Base-by-base conservation (phyloP, 1,284 basidiomycete species). In the Limonomyces culmigenus region DNA sequence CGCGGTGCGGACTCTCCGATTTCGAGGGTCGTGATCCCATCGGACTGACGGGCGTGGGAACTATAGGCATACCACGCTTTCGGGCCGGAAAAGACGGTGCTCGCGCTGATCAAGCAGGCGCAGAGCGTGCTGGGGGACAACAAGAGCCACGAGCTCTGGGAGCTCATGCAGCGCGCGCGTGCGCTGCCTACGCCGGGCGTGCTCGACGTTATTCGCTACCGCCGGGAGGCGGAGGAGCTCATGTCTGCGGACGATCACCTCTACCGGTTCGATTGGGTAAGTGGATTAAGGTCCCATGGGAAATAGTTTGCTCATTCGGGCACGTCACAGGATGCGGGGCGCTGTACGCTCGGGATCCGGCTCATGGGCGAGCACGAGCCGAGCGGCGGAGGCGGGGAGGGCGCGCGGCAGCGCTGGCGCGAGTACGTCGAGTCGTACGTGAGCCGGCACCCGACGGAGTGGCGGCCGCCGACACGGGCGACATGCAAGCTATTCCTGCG, bases 51-150 rank as follows among this genome's bases (percentile, higher is more conserved):
- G n/a, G n/a, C n/a, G n/a, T n/a, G n/a, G n/a, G n/a, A n/a, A n/a
- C n/a, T n/a, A n/a, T n/a, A n/a, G n/a, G n/a, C n/a, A n/a, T n/a
- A n/a, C n/a, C n/a, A n/a, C n/a, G n/a, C n/a, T n/a, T n/a, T n/a
- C n/a, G n/a, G n/a, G n/a, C n/a, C n/a, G n/a, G 92, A 97, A 63
- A 87, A 91, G 56, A 62, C 93, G 34, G 78, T 95, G 42, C 76
- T 72, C 15, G 81, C 76, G 37, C 74, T 89, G 45, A 74, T 88
- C 56, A 95, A 87, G 60, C 91, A 85, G 70, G 88, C 77, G 19
- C 91, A 96, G 56, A 81, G 78, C 5, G 74, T 92, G 41, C 59
- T 88, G 36, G 64, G 65, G 21, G 78, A 83, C 50, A 62, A 66
- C 55, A 76, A 75, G 48, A 78, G 77, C 43, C 77, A 78, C 47